phyloP scores from a whole-genome alignment of 2,329 filamentous ascomycete species.

The Myriangium duriaei region DNA sequence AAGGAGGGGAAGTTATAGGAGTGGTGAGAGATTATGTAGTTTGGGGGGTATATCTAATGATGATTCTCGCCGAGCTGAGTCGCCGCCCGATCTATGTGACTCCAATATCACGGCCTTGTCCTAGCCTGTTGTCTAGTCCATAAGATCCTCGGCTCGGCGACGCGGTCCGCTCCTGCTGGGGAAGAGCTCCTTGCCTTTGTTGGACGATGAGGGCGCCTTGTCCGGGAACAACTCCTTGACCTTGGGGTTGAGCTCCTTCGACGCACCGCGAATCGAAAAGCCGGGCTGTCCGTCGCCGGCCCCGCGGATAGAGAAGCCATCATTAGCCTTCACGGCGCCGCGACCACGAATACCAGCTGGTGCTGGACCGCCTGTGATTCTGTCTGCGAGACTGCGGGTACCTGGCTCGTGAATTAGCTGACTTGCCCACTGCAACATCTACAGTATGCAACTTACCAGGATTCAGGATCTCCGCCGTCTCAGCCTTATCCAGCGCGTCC shows the following conservation, averaged over 20 bases:
- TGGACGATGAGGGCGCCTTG: conserved; percentile 14
- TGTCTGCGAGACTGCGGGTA: conserved; percentile 12
- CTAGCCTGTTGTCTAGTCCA: conserved; percentile 6
- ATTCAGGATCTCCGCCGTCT: conserved; percentile 13
- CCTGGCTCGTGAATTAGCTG: background rate
- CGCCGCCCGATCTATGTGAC: too few relatives aligned
- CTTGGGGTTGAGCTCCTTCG: conserved; percentile 13
- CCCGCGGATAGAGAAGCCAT: conserved; percentile 24
- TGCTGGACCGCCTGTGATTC: conserved; percentile 12
- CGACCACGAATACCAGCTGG: conserved; percentile 6
- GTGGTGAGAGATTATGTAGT: too few relatives aligned
- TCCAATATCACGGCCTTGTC: too few relatives aligned
- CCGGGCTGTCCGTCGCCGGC: conserved; percentile 13
- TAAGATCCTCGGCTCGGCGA: conserved; percentile 14
- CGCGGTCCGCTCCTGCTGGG: conserved; percentile 19
- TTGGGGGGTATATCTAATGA: too few relatives aligned
- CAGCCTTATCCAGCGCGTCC: conserved; percentile 27
- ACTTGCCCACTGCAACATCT: too few relatives aligned
- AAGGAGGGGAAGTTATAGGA: conserved; percentile 10
- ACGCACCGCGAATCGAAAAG: conserved; percentile 22
- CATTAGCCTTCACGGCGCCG: conserved; percentile 7
- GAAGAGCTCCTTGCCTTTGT: conserved; percentile 22
- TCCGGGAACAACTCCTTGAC: conserved; percentile 23
- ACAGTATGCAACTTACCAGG: conserved; percentile 6
- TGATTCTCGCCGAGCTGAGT: too few relatives aligned